Evolutionary conservation across 441 rosid species (phyloP).

Genomic region (Populus hybrid): DNA sequence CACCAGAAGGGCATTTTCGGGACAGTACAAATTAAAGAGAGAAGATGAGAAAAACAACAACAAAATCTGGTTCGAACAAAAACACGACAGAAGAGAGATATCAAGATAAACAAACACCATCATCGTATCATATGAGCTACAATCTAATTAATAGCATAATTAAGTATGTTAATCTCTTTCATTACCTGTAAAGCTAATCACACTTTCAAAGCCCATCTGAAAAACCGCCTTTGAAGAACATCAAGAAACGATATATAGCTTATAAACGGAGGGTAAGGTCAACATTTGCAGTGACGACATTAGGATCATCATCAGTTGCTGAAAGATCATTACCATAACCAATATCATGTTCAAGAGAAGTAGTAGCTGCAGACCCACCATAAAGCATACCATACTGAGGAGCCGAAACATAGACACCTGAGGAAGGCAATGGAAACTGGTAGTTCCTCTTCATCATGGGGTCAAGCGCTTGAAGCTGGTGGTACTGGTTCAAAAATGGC

Average conservation of each 20-base stretch:
- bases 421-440: conserved; percentile 9
- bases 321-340: conserved; percentile 9
- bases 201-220: not conserved
- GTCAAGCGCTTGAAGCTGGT: conserved; percentile 13
- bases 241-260: not conserved
- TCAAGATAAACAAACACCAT: not conserved
- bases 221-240: not conserved
- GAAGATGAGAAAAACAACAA: not conserved
- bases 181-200: not conserved
- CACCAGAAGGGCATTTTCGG: not conserved
- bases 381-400: not conserved
- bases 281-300: conserved; percentile 34
- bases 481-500: no score
- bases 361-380: not conserved
- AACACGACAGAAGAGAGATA: not conserved
- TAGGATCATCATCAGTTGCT: conserved; percentile 10
- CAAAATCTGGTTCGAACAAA: not conserved
- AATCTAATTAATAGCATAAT: not conserved
- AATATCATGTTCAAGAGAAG: not conserved
- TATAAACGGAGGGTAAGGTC: conserved; percentile 75
- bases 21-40: not conserved
- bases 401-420: not conserved
- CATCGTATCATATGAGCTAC: not conserved
- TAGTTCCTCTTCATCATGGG: conserved; percentile 2
- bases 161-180: not conserved